These are phyloP conservation scores for Didymella arachidicola DNA, from an alignment of 2,329 filamentous ascomycete genomes.

Conservation along the genomic window DNA sequence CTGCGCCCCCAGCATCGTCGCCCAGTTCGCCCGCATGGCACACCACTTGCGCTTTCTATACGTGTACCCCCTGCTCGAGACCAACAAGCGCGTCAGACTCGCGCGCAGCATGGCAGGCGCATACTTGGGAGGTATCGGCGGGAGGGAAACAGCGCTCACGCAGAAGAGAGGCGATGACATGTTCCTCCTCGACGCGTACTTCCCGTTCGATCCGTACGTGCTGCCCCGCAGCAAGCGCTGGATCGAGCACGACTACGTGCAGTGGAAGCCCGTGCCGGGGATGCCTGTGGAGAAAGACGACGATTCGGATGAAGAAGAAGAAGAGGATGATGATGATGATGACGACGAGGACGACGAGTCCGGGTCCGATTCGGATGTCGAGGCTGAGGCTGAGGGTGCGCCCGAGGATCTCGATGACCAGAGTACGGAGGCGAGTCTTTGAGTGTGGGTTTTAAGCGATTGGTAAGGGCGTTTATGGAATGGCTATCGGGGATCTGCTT, in stretches of 20 bases:
- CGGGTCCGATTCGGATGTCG: constrained; percentile 40
- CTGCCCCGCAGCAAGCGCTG: constrained; percentile 86
- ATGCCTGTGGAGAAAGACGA: constrained; percentile 55
- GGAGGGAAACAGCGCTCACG: constrained; percentile 63
- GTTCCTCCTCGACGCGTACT: constrained; percentile 90
- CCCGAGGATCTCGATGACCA: constrained; percentile 24
- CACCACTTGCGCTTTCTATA: constrained; percentile 89
- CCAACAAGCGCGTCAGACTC: constrained; percentile 88
- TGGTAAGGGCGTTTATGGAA: no score
- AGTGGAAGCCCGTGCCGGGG: constrained; percentile 50
- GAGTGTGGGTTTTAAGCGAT: neutral
- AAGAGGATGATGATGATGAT: constrained; percentile 24
- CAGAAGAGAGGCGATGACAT: constrained; percentile 73
- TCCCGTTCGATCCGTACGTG: constrained; percentile 96
- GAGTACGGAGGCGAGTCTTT: constrained; percentile 23
- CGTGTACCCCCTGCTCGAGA: constrained; percentile 85
- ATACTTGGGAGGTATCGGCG: constrained; percentile 53
- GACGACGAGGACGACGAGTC: constrained; percentile 32
- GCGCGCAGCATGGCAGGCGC: constrained; percentile 71
- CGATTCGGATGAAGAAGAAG: constrained; percentile 37
- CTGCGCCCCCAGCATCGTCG: constrained; percentile 87
- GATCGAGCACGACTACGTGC: constrained; percentile 68
- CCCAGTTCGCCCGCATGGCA: constrained; percentile 88
- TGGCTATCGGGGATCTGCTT: neutral
- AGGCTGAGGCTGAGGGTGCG: neutral